Conservation (phyloP, 805 yeast species). For the Lipomyces starkeyi region DNA sequence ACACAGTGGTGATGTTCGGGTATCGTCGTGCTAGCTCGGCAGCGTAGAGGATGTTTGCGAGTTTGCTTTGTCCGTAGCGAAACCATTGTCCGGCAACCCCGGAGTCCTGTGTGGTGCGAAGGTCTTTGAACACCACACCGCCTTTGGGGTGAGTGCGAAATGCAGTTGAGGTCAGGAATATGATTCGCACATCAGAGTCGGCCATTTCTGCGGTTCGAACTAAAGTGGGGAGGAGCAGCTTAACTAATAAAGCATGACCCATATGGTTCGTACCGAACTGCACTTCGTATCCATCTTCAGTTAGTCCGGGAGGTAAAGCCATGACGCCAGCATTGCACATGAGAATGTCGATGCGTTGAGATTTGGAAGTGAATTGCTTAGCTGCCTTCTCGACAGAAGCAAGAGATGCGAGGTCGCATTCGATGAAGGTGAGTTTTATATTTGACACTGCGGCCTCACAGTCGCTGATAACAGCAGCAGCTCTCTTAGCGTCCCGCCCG, state of each 20-base stretch:
- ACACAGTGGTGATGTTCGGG: conserved; percentile 14
- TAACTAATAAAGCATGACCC: conserved; percentile 73
- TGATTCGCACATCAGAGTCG: conserved; percentile 21
- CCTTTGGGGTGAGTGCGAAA: conserved; percentile 7
- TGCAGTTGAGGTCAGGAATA: conserved; percentile 8
- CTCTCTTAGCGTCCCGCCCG: conserved; percentile 7
- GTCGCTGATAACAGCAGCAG: conserved; percentile 5
- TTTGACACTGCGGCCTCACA: neutral
- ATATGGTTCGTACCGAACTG: conserved; percentile 80
- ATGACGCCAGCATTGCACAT: conserved; percentile 81
- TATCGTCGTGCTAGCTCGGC: conserved; percentile 14
- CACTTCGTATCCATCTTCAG: conserved; percentile 74
- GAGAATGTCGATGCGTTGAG: conserved; percentile 57
- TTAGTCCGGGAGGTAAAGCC: conserved; percentile 70
- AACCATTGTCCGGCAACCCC: neutral
- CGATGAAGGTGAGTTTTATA: neutral
- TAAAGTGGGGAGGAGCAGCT: conserved; percentile 40
- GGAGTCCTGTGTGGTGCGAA: conserved; percentile 1
- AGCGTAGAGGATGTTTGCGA: conserved; percentile 24
- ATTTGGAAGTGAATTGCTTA: conserved; percentile 11
- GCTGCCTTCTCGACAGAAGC: conserved; percentile 14
- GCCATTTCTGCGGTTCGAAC: conserved; percentile 18
- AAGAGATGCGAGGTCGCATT: neutral
- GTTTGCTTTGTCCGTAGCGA: conserved; percentile 22
- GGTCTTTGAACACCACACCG: conserved; percentile 14